A percentile compares a stretch with the other conserved stretches of the same genome.
phyloP scores from a whole-genome alignment of 2,329 filamentous ascomycete species.

The Xylariaceae sp. region DNA sequence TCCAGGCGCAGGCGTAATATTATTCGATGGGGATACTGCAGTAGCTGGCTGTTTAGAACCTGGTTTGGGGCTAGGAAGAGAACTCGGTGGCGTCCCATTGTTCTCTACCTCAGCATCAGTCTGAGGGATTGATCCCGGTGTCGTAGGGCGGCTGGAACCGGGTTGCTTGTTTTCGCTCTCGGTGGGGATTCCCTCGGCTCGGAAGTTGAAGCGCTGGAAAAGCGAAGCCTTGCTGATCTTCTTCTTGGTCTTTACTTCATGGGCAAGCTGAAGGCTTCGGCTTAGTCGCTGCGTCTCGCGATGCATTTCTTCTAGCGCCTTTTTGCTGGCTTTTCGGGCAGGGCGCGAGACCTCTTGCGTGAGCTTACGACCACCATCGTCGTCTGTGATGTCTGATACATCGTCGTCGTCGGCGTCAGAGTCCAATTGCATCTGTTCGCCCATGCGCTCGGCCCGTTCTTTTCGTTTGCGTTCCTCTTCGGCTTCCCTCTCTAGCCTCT shows the following conservation, averaged over 20 bases:
- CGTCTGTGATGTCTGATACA: conserved; percentile 54
- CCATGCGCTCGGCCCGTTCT: conserved; percentile 39
- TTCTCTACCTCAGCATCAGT: conserved; percentile 49
- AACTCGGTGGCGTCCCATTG: conserved; percentile 66
- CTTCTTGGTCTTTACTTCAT: conserved; percentile 86
- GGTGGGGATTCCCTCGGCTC: conserved; percentile 36
- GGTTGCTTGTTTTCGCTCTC: conserved; percentile 34
- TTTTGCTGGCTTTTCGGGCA: conserved; percentile 84
- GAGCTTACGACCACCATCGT: conserved; percentile 58
- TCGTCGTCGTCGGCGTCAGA: conserved; percentile 52
- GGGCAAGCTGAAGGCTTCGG: conserved; percentile 83
- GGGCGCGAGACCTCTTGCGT: conserved; percentile 64
- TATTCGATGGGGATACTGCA: conserved; percentile 9
- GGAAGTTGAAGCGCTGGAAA: conserved; percentile 78
- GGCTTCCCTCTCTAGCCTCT: conserved; percentile 63
- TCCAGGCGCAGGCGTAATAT: conserved; percentile 15
- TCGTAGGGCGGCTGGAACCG: conserved; percentile 53
- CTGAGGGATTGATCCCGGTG: conserved; percentile 40
- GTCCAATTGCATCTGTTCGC: conserved; percentile 37
- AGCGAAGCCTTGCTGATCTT: conserved; percentile 80
- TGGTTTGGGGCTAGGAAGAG: conserved; percentile 45
- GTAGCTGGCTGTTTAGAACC: conserved; percentile 7
- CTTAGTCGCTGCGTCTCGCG: conserved; percentile 88
- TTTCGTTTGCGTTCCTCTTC: conserved; percentile 46
- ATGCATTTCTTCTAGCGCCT: conserved; percentile 89